A percentile compares a stretch with the other conserved stretches of the same genome.
These are phyloP conservation scores for Zoysia matrella DNA, from an alignment of 202 grass and related monocot genomes.

Conservation along the genomic window DNA sequence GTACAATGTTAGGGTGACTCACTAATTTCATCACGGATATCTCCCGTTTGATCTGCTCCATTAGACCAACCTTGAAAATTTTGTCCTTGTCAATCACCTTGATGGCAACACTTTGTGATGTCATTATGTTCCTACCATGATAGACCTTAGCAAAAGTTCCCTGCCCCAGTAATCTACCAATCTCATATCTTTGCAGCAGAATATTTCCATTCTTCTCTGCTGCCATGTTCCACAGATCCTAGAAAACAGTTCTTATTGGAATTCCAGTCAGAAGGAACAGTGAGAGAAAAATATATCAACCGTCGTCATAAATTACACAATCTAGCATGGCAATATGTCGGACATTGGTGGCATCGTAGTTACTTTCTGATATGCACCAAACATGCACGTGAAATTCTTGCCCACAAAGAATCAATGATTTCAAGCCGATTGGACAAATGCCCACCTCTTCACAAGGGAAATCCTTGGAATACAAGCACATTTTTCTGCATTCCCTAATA, in stretches of 20 bases:
- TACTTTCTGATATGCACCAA: slow-evolving; percentile 39
- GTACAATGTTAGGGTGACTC: slow-evolving; percentile 70
- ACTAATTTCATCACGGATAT: slow-evolving; percentile 87
- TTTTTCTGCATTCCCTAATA: slow-evolving; percentile 72
- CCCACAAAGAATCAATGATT: slow-evolving; percentile 63
- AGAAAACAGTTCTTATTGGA: not conserved
- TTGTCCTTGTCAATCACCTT: slow-evolving; percentile 92
- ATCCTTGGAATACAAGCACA: slow-evolving; percentile 53
- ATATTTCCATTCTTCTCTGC: slow-evolving; percentile 77
- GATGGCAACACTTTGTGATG: slow-evolving; percentile 74
- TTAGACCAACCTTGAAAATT: slow-evolving; percentile 77
- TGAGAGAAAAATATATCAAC: slow-evolving; percentile 52
- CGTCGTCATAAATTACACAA: slow-evolving; percentile 61
- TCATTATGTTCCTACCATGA: slow-evolving; percentile 70
- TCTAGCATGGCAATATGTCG: slow-evolving; percentile 54
- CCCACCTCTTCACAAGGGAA: slow-evolving; percentile 44
- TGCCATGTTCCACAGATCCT: slow-evolving; percentile 53
- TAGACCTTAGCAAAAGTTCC: slow-evolving; percentile 95
- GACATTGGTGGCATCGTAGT: slow-evolving; percentile 43
- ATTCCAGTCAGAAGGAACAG: not conserved
- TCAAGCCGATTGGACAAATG: slow-evolving; percentile 37
- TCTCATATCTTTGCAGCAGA: slow-evolving; percentile 72
- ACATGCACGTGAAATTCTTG: slow-evolving; percentile 48
- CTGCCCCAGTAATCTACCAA: slow-evolving; percentile 77
- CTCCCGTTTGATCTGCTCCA: slow-evolving; percentile 88